Conservation (phyloP, 75 land plant genomes). For the Ceratopteris richardii region DNA sequence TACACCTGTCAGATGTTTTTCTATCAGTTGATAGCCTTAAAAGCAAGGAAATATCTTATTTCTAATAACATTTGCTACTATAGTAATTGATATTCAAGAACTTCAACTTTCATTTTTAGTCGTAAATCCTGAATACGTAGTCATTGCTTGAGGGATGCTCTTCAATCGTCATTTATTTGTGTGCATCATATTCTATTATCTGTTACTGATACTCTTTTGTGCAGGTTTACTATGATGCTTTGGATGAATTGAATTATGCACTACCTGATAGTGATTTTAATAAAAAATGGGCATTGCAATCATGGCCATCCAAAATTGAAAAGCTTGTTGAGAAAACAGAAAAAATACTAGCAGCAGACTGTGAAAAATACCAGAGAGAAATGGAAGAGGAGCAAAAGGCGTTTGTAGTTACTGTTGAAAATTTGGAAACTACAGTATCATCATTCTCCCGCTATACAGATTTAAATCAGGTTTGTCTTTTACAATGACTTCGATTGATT, state of each 20-base stretch:
- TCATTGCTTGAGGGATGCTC: no score
- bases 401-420: constrained; percentile 20
- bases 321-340: constrained; percentile 26
- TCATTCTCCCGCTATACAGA: constrained; percentile 15
- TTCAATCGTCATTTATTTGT: no score
- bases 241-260: constrained; percentile 22
- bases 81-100: no score
- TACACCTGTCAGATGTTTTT: no score
- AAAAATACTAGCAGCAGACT: constrained; percentile 22
- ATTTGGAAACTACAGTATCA: constrained; percentile 14
- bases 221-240: constrained; percentile 26
- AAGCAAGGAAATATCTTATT: no score
- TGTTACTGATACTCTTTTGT: no score
- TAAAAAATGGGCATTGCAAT: constrained; percentile 20
- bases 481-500: not conserved
- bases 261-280: constrained; percentile 23
- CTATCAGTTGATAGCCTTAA: no score
- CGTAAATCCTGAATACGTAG: no score
- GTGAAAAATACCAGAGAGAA: constrained; percentile 32
- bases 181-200: no score
- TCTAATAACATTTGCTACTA: no score
- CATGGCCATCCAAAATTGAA: constrained; percentile 29
- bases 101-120: no score
- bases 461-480: constrained; percentile 12
- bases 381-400: constrained; percentile 34